Conservation (phyloP, 495 filamentous ascomycete species). For the Copromyces sp. region DNA sequence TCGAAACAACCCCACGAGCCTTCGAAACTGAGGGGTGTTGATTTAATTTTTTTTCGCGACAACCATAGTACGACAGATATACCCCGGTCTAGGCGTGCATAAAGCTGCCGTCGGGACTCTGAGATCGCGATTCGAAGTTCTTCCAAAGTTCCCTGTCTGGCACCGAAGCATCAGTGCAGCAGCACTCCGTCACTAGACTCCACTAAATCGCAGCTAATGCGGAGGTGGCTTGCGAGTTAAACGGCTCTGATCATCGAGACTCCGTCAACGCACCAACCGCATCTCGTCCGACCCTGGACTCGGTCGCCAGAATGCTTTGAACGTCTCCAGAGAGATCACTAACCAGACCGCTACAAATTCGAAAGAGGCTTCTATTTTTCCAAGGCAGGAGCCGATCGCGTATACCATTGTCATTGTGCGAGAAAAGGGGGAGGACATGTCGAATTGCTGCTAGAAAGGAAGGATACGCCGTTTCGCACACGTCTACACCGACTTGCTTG, state of each 20-base stretch:
- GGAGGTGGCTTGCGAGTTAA: neutral
- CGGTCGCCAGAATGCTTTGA: neutral
- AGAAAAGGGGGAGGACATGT: neutral
- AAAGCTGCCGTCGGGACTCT: neutral
- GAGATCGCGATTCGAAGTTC: neutral
- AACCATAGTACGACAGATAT: neutral
- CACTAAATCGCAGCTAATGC: neutral
- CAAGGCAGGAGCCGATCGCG: neutral
- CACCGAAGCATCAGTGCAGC: neutral
- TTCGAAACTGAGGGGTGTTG: neutral
- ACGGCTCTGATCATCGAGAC: neutral
- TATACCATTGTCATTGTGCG: neutral
- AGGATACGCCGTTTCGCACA: neutral
- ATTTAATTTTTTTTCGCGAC: neutral
- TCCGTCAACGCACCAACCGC: neutral
- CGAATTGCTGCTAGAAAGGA: neutral
- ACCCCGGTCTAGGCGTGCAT: neutral
- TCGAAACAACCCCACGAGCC: neutral
- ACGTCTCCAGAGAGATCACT: neutral
- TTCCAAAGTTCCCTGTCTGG: neutral
- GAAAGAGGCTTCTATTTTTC: neutral
- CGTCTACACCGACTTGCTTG: neutral
- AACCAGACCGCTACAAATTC: neutral
- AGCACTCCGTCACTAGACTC: neutral
- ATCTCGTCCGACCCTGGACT: neutral